Evolutionary conservation across 164 flowering plant species (phyloP), one percentile per base, ranked within the genome.

Genomic region (Berberis vulgaris): DNA sequence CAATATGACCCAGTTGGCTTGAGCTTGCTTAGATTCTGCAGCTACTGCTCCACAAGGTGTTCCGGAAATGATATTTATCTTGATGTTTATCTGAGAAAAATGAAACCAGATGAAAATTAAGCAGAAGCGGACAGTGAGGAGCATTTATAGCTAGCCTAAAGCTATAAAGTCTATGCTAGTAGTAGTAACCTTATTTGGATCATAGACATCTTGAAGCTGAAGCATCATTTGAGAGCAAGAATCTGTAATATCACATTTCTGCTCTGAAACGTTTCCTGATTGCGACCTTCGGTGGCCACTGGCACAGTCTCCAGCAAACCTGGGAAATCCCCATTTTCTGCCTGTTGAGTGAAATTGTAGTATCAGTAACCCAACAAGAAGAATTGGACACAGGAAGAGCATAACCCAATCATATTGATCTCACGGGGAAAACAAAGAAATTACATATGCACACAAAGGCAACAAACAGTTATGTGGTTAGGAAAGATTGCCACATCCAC

Each of bases 151-250:
- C 12, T 13, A 61, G 7, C 6, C 5, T 26, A 26, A 26, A 26
- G 26, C 26, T 26, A 26, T 26, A 26, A 26, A 26, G 26, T 26
- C 26, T 26, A 26, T 26, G 26, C 26, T 26, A 26, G 26, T 26
- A 26, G 26, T 26, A 26, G 26, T 41, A 10, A 83, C 99, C 87
- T 89, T 89, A 64, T 91, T 84, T 53, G 96, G 96, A 78, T 94
- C 93, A 78, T 89, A 91, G 67, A 90, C 96, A 71, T 88, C 96
- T 61, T 88, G 91, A 46, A 94, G 94, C 78, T 87, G 96, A 67
- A 91, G 94, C 68, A 94, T 87, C 99, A 94, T 89, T 72, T 94
- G 97, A n/a, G 97, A 94, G 73, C 84, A 91, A 6, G 91, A 79
- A 77, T 94, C 97, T 6, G 90, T 79, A 46, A 94, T 81, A 69